Evolutionary conservation across 2,329 filamentous ascomycete species (phyloP), one percentile per base, ranked within the genome.

Genomic region (Fusarium poae): DNA sequence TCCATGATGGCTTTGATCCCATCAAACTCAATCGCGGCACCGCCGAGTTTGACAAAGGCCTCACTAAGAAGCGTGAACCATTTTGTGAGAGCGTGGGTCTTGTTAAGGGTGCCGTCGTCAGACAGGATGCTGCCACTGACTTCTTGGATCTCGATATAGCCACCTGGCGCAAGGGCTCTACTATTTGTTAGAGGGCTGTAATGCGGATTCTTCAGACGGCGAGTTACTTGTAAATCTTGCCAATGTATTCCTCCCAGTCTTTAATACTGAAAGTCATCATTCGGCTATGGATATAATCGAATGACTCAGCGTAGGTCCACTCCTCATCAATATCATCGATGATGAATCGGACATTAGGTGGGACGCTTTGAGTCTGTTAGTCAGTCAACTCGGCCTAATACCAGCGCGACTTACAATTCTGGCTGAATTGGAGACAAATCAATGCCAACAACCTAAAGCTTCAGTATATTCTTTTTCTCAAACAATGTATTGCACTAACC

Each of bases 211-310:
- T 13, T 5, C 5, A 1, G 1, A 1, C 2, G 10, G 2, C 3
- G 20, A 2, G 3, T 30, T 55, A 49, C 55, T 46, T 32, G 44
- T 43, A 65, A 4, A 65, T 65, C 4, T 65, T 65, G 5, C 49
- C 23, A 3, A 61, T 45, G 7, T 65, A 65, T 0, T 20, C 11
- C 8, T 21, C 20, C 62, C 62, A 65, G 0, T 50, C 30, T 0
- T 60, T 59, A 0, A 62, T 32, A 13, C 59, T 62, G 3, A 59
- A 62, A 15, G 42, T 61, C 58, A 62, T 62, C 44, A 62, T 66
- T 10, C 61, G 30, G 1, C 62, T 66, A 1, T 67, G 62, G 3
- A 67, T 66, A 4, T 66, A 67, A 15, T 67, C 62, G 8, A 67
- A 67, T 2, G 29, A 16, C 3, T 35, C 16, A 4, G 56, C 32